Conservation (phyloP, 345 rosid genomes). For the Dimocarpus longan region DNA sequence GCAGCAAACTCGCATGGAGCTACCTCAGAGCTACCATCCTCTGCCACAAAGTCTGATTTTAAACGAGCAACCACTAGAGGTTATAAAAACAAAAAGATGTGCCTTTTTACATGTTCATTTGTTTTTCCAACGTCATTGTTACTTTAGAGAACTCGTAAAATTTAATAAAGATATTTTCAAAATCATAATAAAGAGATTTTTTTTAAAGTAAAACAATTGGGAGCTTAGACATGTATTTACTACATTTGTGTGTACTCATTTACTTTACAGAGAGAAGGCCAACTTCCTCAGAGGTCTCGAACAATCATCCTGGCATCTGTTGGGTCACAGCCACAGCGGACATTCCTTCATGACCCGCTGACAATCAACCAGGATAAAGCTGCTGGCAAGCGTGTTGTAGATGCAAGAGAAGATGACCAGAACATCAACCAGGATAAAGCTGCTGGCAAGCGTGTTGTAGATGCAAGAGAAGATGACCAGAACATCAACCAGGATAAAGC, state of each 20-base stretch:
- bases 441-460: neutral
- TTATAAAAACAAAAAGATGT: neutral
- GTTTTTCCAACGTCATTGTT: too few species aligned
- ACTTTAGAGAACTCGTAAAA: neutral
- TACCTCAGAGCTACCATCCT: neutral
- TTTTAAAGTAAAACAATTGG: neutral
- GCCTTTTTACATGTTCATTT: neutral
- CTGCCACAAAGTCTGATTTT: neutral
- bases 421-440: slow-evolving; percentile 7
- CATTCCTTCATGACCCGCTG: neutral
- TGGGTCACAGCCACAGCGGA: neutral
- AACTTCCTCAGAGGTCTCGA: neutral
- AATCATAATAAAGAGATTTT: too few species aligned
- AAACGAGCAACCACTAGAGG: neutral
- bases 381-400: neutral
- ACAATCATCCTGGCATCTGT: neutral
- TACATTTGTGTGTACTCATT: neutral
- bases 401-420: neutral
- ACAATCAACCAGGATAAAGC: slow-evolving; percentile 14
- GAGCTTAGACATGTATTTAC: neutral
- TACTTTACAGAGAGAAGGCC: slow-evolving; percentile 8
- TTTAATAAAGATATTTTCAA: neutral
- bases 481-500: slow-evolving; percentile 3
- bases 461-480: neutral
- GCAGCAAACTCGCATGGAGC: slow-evolving; percentile 2